Base-by-base conservation (phyloP, 768 basidiomycete species). In the Boletus tylopilopsis region DNA sequence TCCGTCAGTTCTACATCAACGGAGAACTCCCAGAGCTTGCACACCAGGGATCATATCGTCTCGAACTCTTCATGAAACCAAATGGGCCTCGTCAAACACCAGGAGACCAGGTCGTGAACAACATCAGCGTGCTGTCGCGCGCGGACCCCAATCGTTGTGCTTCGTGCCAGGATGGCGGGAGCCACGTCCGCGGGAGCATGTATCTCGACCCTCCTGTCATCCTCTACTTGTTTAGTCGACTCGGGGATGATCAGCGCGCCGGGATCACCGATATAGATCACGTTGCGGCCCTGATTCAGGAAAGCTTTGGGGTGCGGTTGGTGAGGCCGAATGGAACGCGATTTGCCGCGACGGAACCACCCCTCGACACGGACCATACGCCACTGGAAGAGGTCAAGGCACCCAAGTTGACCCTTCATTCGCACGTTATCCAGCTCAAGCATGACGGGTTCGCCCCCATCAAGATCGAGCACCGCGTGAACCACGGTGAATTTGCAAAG, bases 31-130 rank as follows among this genome's bases (percentile, higher is more conserved):
- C 51, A 21, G 55, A 61, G 44, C 61, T 57, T 16, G 55, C 59
- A 12, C 57, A 46, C 49, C 4, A 40, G 5, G 59, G 59, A 34
- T 60, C 59, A 22, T 45, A 60, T 10, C 55, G 55, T 27, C 59
- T 60, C 30, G 59, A 60, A n/a, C 51, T 60, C 4, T 54, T 45
- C 46, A 7, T 60, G 4, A 34, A 24, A 9, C 53, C 53, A 5
- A 56, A 49, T 36, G 4, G 49, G 9, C 10, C 6, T 4, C 22
- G 35, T 6, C 16, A 35, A 6, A 11, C n/a, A 8, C 6, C 23
- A 9, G 0, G 25, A 1, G 9, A 3, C 18, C 39, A 42, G 1
- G 43, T 61, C 23, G 41, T 60, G 5, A 61, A 60, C 51, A 61
- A 30, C 22, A 43, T 50, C 33, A 53, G 51, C 0, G 59, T 61